phyloP scores from a whole-genome alignment of 352 stramenopile genomes.

The Aphanomyces astaci region DNA sequence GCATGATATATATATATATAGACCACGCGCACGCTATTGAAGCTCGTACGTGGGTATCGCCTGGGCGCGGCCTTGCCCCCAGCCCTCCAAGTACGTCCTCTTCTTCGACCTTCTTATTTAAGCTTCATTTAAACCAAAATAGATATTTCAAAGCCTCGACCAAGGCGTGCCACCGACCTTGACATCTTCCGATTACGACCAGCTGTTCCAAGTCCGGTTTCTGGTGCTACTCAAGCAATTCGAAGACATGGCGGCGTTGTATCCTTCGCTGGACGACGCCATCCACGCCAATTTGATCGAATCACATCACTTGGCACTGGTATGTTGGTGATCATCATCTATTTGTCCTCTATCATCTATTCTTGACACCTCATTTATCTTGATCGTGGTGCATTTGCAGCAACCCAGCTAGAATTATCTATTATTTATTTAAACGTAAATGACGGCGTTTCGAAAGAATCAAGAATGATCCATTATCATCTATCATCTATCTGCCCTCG shows the following conservation, averaged over 20 bases:
- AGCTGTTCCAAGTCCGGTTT: constrained; percentile 6
- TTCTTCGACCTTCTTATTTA: not conserved
- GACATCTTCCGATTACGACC: not conserved
- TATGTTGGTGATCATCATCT: not conserved
- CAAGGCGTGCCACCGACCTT: not conserved
- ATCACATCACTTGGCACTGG: constrained; percentile 16
- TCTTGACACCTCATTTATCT: too few relatives aligned
- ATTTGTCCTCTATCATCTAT: too few relatives aligned
- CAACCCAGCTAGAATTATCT: too few relatives aligned
- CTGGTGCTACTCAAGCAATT: not conserved
- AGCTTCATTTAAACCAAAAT: too few relatives aligned
- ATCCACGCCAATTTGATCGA: constrained; percentile 20
- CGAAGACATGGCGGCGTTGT: not conserved
- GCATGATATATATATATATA: too few relatives aligned
- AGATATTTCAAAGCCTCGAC: constrained; percentile 9
- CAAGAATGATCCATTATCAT: too few relatives aligned
- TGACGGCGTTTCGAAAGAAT: too few relatives aligned
- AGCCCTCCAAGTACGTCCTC: not conserved
- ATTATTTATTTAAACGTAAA: too few relatives aligned
- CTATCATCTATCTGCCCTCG: too few relatives aligned
- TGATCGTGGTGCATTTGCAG: too few relatives aligned
- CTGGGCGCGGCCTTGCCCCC: not conserved
- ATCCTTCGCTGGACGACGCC: constrained; percentile 2
- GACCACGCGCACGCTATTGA: constrained; percentile 16
- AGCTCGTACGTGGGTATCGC: not conserved